Evolutionary conservation across 2,329 filamentous ascomycete genomes (phyloP).

Genomic region (Orbilia javanica): DNA sequence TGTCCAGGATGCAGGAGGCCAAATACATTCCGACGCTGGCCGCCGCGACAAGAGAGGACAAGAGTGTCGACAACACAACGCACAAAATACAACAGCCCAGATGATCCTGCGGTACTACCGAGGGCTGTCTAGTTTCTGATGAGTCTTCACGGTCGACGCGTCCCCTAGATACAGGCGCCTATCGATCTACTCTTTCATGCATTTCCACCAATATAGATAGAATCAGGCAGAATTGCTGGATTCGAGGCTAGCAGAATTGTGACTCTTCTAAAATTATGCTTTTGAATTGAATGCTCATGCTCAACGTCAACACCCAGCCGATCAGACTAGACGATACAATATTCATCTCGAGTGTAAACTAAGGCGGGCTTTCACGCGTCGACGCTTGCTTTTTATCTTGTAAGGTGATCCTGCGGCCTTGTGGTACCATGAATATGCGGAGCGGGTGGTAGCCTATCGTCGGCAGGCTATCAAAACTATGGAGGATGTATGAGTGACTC

Average conservation of each 20-base stretch:
- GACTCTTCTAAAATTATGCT: background rate
- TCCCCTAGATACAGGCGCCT: too few relatives aligned
- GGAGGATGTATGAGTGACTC: background rate
- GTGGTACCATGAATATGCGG: background rate
- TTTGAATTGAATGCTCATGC: too few relatives aligned
- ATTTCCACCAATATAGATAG: too few relatives aligned
- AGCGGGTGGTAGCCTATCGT: background rate
- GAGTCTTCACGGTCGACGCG: background rate
- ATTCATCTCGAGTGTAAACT: background rate
- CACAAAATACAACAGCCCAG: conserved; percentile 48
- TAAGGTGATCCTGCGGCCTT: background rate
- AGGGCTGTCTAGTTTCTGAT: background rate
- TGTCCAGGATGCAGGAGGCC: conserved; percentile 3
- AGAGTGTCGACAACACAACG: conserved; percentile 35
- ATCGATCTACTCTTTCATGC: too few relatives aligned
- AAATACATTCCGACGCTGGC: conserved; percentile 29
- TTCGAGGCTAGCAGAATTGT: background rate
- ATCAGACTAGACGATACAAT: background rate
- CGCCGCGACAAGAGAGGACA: too few relatives aligned
- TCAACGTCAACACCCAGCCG: too few relatives aligned
- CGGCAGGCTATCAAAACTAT: background rate
- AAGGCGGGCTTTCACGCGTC: background rate
- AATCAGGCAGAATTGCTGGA: too few relatives aligned
- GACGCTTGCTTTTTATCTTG: background rate
- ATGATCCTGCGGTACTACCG: background rate